Evolutionary conservation across 2,329 filamentous ascomycete species (phyloP), one percentile per base, ranked within the genome.

Genomic region (Aureobasidium sp.): DNA sequence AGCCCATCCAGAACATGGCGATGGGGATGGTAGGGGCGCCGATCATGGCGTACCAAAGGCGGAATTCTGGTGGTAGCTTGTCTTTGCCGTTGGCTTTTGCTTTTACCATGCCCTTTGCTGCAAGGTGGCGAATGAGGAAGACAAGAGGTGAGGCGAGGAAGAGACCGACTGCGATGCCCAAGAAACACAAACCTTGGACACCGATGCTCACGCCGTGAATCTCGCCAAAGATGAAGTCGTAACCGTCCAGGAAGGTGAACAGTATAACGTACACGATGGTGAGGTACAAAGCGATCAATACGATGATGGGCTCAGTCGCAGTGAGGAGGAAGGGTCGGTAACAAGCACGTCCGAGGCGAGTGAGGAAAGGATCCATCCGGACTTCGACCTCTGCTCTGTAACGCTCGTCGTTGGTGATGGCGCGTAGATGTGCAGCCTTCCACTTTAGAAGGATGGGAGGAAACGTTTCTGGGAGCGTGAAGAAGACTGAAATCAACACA

Each of bases 1-100:
- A 84, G 0, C 75, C 81, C 70, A 84, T 79, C 81, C 81, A 84
- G 67, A 84, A 82, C 2, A 84, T 71, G 1, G 72, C 74, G 31
- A 82, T 70, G 0, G 81, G 80, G 1, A 84, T 74, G 0, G 74
- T 69, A 0, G 79, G 76, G 0, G 78, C 75, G 1, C 76, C 76
- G 4, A 81, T 70, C 69, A 84, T 83, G 2, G 75, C 74, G 51
- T 76, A 81, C 73, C 77, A 82, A 0, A 84, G 70, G 6, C 81
- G 74, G 40, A 80, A 78, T 61, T 84, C 82, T 0, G 81, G 81
- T 2, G 76, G 71, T 7, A 82, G 70, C 11, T 69, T 65, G 5
- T 66, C 64, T 1, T 75, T 71, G 7, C 74, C 76, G 37, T 71
- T 60, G 21, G 70, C 73, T 60, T 73, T 67, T 13, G 77, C 74